phyloP scores from a whole-genome alignment of 2,329 filamentous ascomycete genomes.

The Elsinoe arachidis region DNA sequence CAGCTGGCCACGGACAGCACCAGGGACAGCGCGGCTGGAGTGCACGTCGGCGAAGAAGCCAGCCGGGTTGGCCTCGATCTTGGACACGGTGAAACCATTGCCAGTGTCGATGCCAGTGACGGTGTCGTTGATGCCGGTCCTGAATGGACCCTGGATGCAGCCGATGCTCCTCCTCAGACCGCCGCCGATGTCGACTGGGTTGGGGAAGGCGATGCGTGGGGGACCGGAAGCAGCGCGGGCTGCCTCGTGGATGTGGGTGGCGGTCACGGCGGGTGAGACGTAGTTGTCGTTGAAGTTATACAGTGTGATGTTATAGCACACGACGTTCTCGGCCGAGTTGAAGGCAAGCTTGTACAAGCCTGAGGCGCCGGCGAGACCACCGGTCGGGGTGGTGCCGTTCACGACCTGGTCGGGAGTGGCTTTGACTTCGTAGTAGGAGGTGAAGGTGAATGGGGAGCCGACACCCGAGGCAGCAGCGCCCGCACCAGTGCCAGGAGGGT shows the following conservation, averaged over 20 bases:
- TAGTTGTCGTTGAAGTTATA: conserved; percentile 43
- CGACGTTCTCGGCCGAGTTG: conserved; percentile 38
- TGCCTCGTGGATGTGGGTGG: conserved; percentile 49
- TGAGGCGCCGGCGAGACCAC: conserved; percentile 36
- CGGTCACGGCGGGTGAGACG: conserved; percentile 42
- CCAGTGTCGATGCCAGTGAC: conserved; percentile 37
- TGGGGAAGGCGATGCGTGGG: conserved; percentile 45
- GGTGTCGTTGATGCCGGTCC: conserved; percentile 32
- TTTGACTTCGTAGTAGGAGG: conserved; percentile 40
- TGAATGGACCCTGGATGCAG: conserved; percentile 38
- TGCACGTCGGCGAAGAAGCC: conserved; percentile 48
- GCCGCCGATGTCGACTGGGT: conserved; percentile 35
- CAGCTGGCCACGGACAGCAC: conserved; percentile 46
- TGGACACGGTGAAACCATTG: conserved; percentile 39
- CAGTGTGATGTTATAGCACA: conserved; percentile 46
- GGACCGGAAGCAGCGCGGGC: conserved; percentile 40
- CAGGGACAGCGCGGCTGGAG: conserved; percentile 40
- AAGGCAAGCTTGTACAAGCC: conserved; percentile 47
- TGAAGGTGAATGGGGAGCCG: conserved; percentile 31
- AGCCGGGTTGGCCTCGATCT: conserved; percentile 44
- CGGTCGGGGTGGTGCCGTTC: conserved; percentile 21
- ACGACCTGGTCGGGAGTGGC: conserved; percentile 45
- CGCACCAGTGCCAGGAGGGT: conserved; percentile 11
- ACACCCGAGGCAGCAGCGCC: background rate
- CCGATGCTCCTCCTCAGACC: conserved; percentile 33